These are phyloP conservation scores for Juglanconis juglandina DNA, from an alignment of 2,329 filamentous ascomycete species.

Conservation along the genomic window DNA sequence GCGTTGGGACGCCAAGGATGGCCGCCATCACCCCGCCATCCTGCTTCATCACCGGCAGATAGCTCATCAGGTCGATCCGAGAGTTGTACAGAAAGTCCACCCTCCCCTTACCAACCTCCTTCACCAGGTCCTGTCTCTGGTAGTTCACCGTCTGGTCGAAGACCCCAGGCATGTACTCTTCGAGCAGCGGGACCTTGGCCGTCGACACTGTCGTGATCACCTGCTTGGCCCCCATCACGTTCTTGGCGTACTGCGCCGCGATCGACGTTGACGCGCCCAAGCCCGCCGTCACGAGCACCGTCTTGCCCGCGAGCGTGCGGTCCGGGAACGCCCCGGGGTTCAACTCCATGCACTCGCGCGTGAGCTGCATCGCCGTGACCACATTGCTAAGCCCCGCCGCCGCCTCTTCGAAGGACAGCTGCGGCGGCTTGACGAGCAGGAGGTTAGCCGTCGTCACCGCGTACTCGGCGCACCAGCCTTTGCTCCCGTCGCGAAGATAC, in stretches of 20 bases:
- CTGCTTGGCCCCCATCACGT: slow-evolving; percentile 42
- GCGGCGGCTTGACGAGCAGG: slow-evolving; percentile 30
- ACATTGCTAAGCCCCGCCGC: slow-evolving; percentile 32
- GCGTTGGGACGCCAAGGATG: slow-evolving; percentile 36
- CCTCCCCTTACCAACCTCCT: slow-evolving; percentile 36
- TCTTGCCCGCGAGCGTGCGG: slow-evolving; percentile 43
- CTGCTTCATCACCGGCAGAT: slow-evolving; percentile 37
- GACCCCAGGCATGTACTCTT: slow-evolving; percentile 15
- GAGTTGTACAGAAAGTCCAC: slow-evolving; percentile 53
- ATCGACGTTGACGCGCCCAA: slow-evolving; percentile 46
- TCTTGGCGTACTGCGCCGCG: slow-evolving; percentile 48
- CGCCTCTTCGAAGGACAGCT: slow-evolving; percentile 25
- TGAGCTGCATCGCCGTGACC: slow-evolving; percentile 42
- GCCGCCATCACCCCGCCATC: slow-evolving; percentile 37
- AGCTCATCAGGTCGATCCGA: slow-evolving; percentile 34
- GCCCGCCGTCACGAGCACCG: slow-evolving; percentile 48
- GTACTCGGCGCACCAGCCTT: slow-evolving; percentile 40
- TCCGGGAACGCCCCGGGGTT: slow-evolving; percentile 19
- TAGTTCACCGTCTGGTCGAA: slow-evolving; percentile 32
- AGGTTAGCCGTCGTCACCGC: slow-evolving; percentile 32
- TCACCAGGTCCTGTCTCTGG: slow-evolving; percentile 35
- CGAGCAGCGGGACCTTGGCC: slow-evolving; percentile 37
- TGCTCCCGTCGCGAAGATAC: neutral
- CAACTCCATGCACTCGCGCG: slow-evolving; percentile 37
- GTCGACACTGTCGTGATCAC: slow-evolving; percentile 53